Evolutionary conservation across 208 protist species (phyloP).

Genomic region (Kentomonas sorsogonicus): DNA sequence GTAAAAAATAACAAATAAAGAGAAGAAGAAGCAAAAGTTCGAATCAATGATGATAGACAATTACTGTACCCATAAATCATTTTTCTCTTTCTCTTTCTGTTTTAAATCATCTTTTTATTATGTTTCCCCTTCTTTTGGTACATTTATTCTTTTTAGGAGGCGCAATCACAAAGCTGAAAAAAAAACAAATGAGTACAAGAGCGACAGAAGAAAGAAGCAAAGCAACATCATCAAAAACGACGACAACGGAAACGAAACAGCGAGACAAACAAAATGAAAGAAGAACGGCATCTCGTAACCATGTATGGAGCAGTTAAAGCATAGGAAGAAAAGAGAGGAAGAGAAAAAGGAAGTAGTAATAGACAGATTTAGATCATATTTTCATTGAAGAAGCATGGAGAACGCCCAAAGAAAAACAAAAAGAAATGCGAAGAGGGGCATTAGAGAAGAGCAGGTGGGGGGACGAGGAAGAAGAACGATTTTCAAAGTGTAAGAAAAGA

Average conservation of each 20-base stretch:
- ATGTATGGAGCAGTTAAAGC: no score
- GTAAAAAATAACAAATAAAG: conserved; percentile 2
- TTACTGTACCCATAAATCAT: not conserved
- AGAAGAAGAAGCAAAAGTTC: not conserved
- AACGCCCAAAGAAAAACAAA: not conserved
- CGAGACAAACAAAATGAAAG: not conserved
- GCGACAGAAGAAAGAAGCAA: not conserved
- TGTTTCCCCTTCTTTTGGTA: not conserved
- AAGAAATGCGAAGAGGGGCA: not conserved
- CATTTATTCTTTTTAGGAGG: not conserved
- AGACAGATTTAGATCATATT: not conserved
- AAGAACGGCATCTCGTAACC: not conserved
- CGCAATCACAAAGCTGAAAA: conserved; percentile 1
- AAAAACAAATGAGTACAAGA: conserved; percentile 1
- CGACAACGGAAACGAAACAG: not conserved
- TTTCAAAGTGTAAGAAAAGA: not conserved
- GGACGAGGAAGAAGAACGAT: not conserved
- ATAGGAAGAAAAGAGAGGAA: not conserved
- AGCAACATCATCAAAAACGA: not conserved
- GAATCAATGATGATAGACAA: not conserved
- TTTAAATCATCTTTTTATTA: conserved; percentile 7
- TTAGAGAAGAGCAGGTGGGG: not conserved
- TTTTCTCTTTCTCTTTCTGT: conserved; percentile 1
- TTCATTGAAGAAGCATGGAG: not conserved
- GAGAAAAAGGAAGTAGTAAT: not conserved